phyloP scores from a whole-genome alignment of 768 basidiomycete species.

The Xerocomus brunneocitrinus region DNA sequence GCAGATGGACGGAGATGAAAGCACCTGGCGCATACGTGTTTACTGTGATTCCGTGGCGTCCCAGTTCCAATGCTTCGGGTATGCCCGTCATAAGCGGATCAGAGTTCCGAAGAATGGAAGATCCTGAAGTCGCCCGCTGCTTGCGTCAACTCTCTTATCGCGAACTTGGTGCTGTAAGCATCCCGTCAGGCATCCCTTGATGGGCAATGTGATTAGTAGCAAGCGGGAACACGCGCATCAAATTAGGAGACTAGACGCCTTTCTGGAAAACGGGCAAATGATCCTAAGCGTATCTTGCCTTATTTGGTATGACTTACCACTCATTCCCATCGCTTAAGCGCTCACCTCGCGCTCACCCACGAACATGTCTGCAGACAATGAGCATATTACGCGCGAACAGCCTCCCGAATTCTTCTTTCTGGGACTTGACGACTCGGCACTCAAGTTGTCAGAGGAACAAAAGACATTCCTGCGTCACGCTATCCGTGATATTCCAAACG shows the following conservation, averaged over 20 bases:
- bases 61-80: conserved; percentile 20
- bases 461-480: background rate
- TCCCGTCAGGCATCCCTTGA: background rate
- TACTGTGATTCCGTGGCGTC: background rate
- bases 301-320: no score
- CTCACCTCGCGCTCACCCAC: no score
- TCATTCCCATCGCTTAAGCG: no score
- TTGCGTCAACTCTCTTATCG: conserved; percentile 37
- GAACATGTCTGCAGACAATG: background rate
- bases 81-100: background rate
- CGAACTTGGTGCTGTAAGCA: conserved; percentile 30
- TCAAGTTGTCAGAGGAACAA: background rate
- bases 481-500: background rate
- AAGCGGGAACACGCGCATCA: background rate
- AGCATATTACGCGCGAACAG: background rate
- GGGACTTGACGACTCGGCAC: background rate
- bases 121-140: conserved; percentile 23
- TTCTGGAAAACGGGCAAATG: conserved; percentile 1
- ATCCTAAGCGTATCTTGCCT: conserved; percentile 28
- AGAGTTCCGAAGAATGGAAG: background rate
- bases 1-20: background rate
- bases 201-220: background rate
- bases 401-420: background rate
- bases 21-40: background rate
- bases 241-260: background rate